Base-by-base conservation (phyloP, 225 moss, liverwort and hornwort genomes). In the Physcomitrellopsis africana region DNA sequence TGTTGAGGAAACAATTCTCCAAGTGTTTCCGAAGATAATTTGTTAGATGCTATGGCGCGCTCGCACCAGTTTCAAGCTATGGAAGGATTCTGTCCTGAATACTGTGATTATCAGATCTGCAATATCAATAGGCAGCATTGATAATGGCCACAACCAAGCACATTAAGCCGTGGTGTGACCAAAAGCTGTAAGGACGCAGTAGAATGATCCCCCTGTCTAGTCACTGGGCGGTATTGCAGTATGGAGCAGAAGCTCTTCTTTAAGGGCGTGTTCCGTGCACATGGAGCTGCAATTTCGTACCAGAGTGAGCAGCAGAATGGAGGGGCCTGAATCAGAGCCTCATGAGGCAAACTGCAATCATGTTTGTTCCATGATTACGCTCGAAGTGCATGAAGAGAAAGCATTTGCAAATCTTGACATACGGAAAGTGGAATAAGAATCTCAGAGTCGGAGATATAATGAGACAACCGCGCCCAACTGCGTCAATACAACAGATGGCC, bases 331-430 rank as follows among this genome's bases (percentile, higher is more conserved):
- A 11, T 49, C 49, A 49, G 5, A 14, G 49, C 5, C 49, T 58
- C 19, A 58, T 58, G 58, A 24, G 64, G 17, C 23, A 4, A 60
- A 53, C 54, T n/a, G 55, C 42, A 44, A 67, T 58, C 47, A 67
- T 66, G 19, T 20, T n/a, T 29, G 26, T 75, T 58, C 4, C 47
- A 66, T 66, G 66, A 66, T 57, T 54, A 20, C 41, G 53, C 68
- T 56, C 47, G 7, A 66, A 65, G 14, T 32, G 29, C 57, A 29
- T 9, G 55, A 11, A 26, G n/a, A 55, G 74, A 13, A 54, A 45
- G 12, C 55, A 65, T 26, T 20, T 65, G 65, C 44, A 44, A 75
- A n/a, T 19, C 66, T 46, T 75, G 65, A 56, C 44, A 27, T 47
- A 65, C 19, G 53, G 16, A 52, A 53, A 63, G 1, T 16, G 73